A percentile compares a stretch with the other conserved stretches of the same genome.
phyloP scores from a whole-genome alignment of 768 basidiomycete species.

The Megacollybia marginata region DNA sequence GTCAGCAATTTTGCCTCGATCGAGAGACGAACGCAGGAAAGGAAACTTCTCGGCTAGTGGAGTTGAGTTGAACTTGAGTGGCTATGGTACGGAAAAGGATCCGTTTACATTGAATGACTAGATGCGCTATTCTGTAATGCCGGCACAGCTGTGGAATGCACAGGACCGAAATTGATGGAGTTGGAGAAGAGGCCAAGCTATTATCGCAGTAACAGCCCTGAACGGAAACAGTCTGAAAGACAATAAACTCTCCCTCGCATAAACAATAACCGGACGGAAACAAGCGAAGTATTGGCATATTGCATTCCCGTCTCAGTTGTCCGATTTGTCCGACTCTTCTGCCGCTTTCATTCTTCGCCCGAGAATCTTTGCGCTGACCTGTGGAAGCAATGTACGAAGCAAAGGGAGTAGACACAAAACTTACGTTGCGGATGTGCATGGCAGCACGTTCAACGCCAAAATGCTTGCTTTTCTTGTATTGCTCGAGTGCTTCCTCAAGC shows the following conservation, averaged over 20 bases:
- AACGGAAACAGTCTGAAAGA: not conserved
- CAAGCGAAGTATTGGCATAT: conserved; percentile 1
- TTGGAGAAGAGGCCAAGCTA: too few species aligned
- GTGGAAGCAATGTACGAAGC: conserved; percentile 6
- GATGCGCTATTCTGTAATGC: not conserved
- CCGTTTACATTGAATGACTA: not conserved
- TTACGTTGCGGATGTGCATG: conserved; percentile 79
- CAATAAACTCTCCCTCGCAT: not conserved
- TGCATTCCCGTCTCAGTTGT: conserved; percentile 16
- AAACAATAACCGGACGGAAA: too few species aligned
- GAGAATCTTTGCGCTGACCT: conserved; percentile 80
- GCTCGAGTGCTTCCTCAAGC: conserved; percentile 71
- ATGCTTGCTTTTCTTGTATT: conserved; percentile 75
- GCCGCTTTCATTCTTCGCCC: conserved; percentile 50
- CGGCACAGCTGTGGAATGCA: too few species aligned
- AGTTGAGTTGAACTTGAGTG: too few species aligned
- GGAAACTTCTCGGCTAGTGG: too few species aligned
- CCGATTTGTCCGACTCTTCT: conserved; percentile 30
- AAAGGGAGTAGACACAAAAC: conserved; percentile 6
- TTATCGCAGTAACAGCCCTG: too few species aligned
- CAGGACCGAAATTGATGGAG: too few species aligned
- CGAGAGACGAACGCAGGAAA: too few species aligned
- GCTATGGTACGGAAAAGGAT: too few species aligned
- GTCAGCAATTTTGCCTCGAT: too few species aligned
- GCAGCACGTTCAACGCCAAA: conserved; percentile 66